Evolutionary conservation across 164 flowering plant species (phyloP).

Genomic region (Macadamia tetraphylla): DNA sequence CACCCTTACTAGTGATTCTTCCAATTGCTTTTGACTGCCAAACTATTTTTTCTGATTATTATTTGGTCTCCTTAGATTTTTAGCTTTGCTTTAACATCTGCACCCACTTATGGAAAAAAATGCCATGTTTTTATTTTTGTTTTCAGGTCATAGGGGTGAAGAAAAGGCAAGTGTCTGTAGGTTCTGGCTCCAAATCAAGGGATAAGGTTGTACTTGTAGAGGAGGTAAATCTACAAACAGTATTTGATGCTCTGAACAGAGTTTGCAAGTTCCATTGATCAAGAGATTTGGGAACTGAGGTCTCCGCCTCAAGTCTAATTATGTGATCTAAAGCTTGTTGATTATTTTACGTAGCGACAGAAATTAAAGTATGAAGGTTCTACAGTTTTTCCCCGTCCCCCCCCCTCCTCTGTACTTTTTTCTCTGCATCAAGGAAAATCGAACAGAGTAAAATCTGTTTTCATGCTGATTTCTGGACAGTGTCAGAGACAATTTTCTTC

Average conservation of each 20-base stretch:
- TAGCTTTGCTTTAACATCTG: background rate
- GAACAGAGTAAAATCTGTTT: background rate
- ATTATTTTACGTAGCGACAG: too few relatives aligned
- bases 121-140: background rate
- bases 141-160: constrained; percentile 85
- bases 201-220: constrained; percentile 87
- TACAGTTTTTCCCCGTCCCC: background rate
- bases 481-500: background rate
- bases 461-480: background rate
- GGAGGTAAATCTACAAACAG: constrained; percentile 57
- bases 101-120: background rate
- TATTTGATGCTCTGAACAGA: constrained; percentile 60
- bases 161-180: constrained; percentile 69
- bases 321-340: background rate
- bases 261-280: constrained; percentile 31
- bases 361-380: background rate
- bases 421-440: background rate
- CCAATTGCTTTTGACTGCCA: too few relatives aligned
- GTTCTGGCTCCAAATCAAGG: constrained; percentile 89
- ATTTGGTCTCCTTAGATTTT: too few relatives aligned
- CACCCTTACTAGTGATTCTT: too few relatives aligned
- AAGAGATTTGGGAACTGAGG: constrained; percentile 1
- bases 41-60: too few relatives aligned
- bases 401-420: background rate
- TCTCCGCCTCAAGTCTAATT: background rate